These are phyloP conservation scores for Dissoconium aciculare DNA, from an alignment of 2,329 filamentous ascomycete species.

Conservation along the genomic window DNA sequence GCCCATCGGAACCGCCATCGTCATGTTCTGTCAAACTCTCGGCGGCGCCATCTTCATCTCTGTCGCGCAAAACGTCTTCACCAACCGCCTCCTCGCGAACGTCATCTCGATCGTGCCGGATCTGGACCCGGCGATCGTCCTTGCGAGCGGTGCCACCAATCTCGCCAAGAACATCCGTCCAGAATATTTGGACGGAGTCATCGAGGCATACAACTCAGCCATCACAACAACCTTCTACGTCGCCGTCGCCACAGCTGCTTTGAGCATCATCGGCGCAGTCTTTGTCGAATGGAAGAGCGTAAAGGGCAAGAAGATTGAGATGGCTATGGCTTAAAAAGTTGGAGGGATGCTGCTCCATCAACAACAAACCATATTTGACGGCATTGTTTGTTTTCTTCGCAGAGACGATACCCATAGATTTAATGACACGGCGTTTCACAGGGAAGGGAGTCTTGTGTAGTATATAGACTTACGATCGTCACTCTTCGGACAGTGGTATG, in stretches of 20 bases:
- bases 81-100: conserved; percentile 33
- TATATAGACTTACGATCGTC: too few species aligned
- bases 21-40: conserved; percentile 35
- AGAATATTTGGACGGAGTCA: conserved; percentile 38
- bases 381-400: too few species aligned
- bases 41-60: conserved; percentile 36
- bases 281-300: conserved; percentile 52
- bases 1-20: conserved; percentile 33
- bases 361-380: too few species aligned
- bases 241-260: conserved; percentile 37
- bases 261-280: conserved; percentile 41
- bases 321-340: conserved; percentile 17
- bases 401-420: too few species aligned
- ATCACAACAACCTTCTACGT: conserved; percentile 47
- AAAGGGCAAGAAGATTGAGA: conserved; percentile 36
- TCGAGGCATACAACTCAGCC: conserved; percentile 48
- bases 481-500: too few species aligned
- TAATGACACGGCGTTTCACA: too few species aligned
- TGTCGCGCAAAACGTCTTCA: conserved; percentile 37
- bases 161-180: conserved; percentile 39
- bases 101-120: conserved; percentile 25
- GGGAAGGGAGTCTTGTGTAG: too few species aligned
- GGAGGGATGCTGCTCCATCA: too few species aligned
- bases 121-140: conserved; percentile 29
- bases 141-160: conserved; percentile 41